Percentiles rank a stretch among this genome's conserved stretches.
These are phyloP conservation scores for Podaxis sp. DNA, from an alignment of 768 basidiomycete species.

Conservation along the genomic window DNA sequence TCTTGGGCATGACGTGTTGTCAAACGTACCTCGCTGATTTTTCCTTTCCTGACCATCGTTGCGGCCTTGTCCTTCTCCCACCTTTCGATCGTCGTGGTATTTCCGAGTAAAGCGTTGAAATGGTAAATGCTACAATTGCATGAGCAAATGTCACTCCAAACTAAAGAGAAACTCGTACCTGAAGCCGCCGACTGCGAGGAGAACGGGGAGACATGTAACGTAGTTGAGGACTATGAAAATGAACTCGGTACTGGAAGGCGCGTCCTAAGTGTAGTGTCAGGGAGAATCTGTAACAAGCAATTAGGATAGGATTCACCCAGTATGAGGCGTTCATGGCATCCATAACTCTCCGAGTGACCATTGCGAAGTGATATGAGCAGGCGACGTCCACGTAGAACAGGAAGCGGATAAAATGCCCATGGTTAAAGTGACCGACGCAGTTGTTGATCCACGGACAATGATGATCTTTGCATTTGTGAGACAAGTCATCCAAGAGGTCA, in stretches of 20 bases:
- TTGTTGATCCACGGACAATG: constrained; percentile 95
- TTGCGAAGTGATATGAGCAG: constrained; percentile 82
- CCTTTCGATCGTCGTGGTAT: constrained; percentile 94
- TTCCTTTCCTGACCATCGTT: constrained; percentile 79
- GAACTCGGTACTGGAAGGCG: constrained; percentile 67
- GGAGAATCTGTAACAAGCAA: background rate
- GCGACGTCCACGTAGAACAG: constrained; percentile 91
- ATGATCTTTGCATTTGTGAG: constrained; percentile 53
- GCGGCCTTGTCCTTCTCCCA: constrained; percentile 98
- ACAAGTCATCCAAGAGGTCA: background rate
- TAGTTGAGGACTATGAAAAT: constrained; percentile 89
- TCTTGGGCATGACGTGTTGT: background rate
- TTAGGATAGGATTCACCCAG: constrained; percentile 43
- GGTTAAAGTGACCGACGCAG: constrained; percentile 91
- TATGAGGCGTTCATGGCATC: constrained; percentile 39
- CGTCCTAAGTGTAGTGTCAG: constrained; percentile 43
- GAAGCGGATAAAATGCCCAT: constrained; percentile 88
- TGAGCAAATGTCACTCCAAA: constrained; percentile 1
- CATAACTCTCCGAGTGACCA: constrained; percentile 71
- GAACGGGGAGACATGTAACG: constrained; percentile 79
- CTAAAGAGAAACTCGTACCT: constrained; percentile 46
- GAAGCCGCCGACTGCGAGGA: constrained; percentile 86
- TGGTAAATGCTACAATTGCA: constrained; percentile 70
- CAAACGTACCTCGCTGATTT: constrained; percentile 67
- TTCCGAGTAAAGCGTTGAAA: constrained; percentile 69